phyloP scores from a whole-genome alignment of 2,329 filamentous ascomycete genomes.

The Aspergillus nomiae region DNA sequence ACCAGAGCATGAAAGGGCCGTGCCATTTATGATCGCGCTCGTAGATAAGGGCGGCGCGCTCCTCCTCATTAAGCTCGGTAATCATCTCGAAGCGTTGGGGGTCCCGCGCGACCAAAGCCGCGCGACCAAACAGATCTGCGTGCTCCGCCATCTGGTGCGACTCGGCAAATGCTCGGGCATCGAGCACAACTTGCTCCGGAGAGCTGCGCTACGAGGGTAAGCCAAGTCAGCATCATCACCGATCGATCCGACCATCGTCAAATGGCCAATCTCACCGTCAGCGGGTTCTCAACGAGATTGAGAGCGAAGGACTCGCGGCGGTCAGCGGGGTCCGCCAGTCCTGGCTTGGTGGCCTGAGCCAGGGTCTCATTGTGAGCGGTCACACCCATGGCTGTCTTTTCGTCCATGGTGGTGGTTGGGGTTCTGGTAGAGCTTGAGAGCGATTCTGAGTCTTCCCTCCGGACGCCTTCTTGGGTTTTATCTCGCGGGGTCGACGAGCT shows the following conservation, averaged over 20 bases:
- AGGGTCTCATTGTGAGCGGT: slow-evolving; percentile 11
- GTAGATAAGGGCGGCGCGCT: slow-evolving; percentile 44
- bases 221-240: background rate
- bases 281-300: slow-evolving; percentile 52
- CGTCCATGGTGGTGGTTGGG: slow-evolving; percentile 10
- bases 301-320: slow-evolving; percentile 46
- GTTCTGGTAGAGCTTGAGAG: background rate
- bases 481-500: background rate
- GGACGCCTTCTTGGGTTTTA: background rate
- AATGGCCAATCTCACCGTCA: slow-evolving; percentile 39
- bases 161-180: slow-evolving; percentile 35
- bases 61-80: slow-evolving; percentile 42
- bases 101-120: slow-evolving; percentile 39
- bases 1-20: slow-evolving; percentile 48
- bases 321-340: slow-evolving; percentile 7
- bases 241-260: background rate
- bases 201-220: slow-evolving; percentile 30
- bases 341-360: background rate
- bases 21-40: slow-evolving; percentile 52
- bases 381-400: slow-evolving; percentile 8
- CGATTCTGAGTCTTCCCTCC: background rate
- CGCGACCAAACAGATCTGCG: slow-evolving; percentile 38
- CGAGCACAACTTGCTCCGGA: slow-evolving; percentile 30
- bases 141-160: slow-evolving; percentile 38
- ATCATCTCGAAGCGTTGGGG: slow-evolving; percentile 29